Evolutionary conservation across 2,329 filamentous ascomycete genomes (phyloP), one percentile per base, ranked within the genome.

Genomic region (Fusarium tjaetaba): DNA sequence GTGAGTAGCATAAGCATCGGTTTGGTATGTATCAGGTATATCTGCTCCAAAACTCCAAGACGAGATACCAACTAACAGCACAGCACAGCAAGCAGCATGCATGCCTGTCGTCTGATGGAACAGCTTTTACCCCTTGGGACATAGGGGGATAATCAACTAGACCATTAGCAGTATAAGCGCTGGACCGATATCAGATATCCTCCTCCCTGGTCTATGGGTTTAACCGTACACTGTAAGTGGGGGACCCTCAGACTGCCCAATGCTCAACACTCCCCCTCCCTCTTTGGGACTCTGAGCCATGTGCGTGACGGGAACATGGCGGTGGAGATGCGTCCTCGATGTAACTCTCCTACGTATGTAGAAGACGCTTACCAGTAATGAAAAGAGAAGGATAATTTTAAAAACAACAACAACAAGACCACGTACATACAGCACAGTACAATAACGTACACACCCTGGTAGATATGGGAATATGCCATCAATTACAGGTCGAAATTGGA

Each of bases 221-320:
- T 28, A 55, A 38, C 24, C 11, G 5, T 28, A 39, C 34, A 41
- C 51, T 55, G 34, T 39, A 53, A 41, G 51, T 55, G 51, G 51
- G 24, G 34, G 20, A 22, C 24, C 20, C 20, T 53, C 51, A 28
- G 51, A 28, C 51, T 28, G 26, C 34, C 38, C 43, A 65, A 51
- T 48, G 61, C 48, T 51, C 46, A 18, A 67, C 64, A 55, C 58
- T 42, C 56, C 66, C 64, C 65, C 67, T 64, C 65, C 45, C 32
- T 43, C 30, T 39, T 41, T 26, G 10, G 42, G 38, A 38, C 39
- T 46, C 26, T 36, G 28, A 32, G 58, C 65, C 43, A 58, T 70
- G 65, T 69, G 65, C 58, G 15, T 65, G 65, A 69, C 51, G 39
- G 51, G 51, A 69, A 52, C 51, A 64, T 46, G 65, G 64, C 64